phyloP scores from a whole-genome alignment of 2,329 filamentous ascomycete genomes.

The Kalaharituber pfeilii region DNA sequence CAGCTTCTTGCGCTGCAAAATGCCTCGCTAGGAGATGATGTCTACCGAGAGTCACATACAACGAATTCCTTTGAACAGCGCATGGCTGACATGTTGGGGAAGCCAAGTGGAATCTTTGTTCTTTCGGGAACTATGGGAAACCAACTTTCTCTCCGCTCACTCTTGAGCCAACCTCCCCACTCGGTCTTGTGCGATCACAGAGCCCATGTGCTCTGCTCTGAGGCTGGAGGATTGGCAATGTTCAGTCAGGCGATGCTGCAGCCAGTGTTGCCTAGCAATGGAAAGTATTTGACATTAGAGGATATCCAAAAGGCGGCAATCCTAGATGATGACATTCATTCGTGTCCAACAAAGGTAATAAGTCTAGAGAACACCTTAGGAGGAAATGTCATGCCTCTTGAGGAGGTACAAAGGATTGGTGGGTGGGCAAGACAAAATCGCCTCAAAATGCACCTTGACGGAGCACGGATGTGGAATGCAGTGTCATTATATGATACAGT shows the following conservation, averaged over 20 bases:
- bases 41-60: slow-evolving; percentile 61
- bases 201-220: slow-evolving; percentile 55
- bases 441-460: slow-evolving; percentile 36
- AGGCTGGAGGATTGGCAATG: slow-evolving; percentile 37
- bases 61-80: slow-evolving; percentile 60
- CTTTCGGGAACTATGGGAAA: slow-evolving; percentile 91
- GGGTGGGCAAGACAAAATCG: slow-evolving; percentile 26
- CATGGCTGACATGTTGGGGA: slow-evolving; percentile 54
- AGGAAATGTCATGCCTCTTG: slow-evolving; percentile 27
- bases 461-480: slow-evolving; percentile 37
- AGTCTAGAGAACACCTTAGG: slow-evolving; percentile 31
- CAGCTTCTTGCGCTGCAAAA: slow-evolving; percentile 66
- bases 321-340: slow-evolving; percentile 28
- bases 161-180: slow-evolving; percentile 64
- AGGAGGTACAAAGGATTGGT: slow-evolving; percentile 26
- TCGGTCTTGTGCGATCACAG: slow-evolving; percentile 62
- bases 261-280: slow-evolving; percentile 27
- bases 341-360: slow-evolving; percentile 30
- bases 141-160: slow-evolving; percentile 62
- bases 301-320: slow-evolving; percentile 27
- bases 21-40: slow-evolving; percentile 56
- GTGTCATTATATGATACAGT: slow-evolving; percentile 27
- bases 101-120: slow-evolving; percentile 63
- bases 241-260: slow-evolving; percentile 18
- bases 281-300: slow-evolving; percentile 30